phyloP scores from a whole-genome alignment of 2,329 filamentous ascomycete genomes.

The Botryotinia convoluta region DNA sequence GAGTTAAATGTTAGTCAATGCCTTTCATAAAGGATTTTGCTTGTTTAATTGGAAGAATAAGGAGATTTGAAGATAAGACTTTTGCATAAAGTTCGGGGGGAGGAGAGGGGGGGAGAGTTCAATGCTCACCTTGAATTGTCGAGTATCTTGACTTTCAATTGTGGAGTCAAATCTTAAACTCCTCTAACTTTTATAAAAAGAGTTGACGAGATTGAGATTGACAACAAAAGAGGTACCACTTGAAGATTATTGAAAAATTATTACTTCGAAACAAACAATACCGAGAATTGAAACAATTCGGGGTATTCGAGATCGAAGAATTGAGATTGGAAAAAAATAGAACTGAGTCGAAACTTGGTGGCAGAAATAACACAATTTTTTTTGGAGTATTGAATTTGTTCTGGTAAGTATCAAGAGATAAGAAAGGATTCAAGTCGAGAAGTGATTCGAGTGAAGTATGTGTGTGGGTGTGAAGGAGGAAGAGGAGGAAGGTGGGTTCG shows the following conservation, averaged over 20 bases:
- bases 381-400: conserved; percentile 4
- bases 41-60: neutral
- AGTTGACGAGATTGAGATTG: conserved; percentile 12
- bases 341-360: neutral
- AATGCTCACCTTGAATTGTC: conserved; percentile 18
- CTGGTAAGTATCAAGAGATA: conserved; percentile 4
- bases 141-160: conserved; percentile 20
- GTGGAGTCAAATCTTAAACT: conserved; percentile 22
- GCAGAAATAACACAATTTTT: conserved; percentile 12
- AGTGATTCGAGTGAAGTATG: neutral
- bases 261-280: conserved; percentile 8
- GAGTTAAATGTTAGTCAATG: conserved; percentile 34
- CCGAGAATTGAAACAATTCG: conserved; percentile 5
- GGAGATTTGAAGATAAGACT: neutral
- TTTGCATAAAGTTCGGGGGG: conserved; percentile 6
- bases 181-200: conserved; percentile 11
- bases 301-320: neutral
- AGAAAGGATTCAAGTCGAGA: neutral
- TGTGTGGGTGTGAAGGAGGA: neutral
- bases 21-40: conserved; percentile 3
- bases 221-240: conserved; percentile 6
- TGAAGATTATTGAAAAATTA: conserved; percentile 13
- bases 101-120: neutral
- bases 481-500: neutral
- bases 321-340: neutral